Conservation (phyloP, 2,329 filamentous ascomycete species). For the Beauveria bassiana region DNA sequence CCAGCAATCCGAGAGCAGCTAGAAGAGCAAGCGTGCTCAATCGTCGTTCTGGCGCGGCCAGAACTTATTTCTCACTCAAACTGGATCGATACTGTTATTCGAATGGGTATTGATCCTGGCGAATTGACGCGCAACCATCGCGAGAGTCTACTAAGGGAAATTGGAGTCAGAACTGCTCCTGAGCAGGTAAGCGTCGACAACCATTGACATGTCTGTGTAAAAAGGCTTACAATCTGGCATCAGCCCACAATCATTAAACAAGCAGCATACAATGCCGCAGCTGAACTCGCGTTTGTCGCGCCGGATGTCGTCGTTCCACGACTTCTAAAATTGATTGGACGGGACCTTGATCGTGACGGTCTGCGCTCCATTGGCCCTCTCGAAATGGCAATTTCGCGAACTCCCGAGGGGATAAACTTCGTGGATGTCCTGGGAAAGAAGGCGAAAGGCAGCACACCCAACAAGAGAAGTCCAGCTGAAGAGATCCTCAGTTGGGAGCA, state of each 20-base stretch:
- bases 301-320: slow-evolving; percentile 72
- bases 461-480: slow-evolving; percentile 92
- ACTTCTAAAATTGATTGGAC: slow-evolving; percentile 64
- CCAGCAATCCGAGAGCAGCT: slow-evolving; percentile 42
- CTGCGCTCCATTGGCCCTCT: slow-evolving; percentile 70
- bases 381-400: slow-evolving; percentile 88
- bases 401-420: slow-evolving; percentile 79
- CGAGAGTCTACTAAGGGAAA: slow-evolving; percentile 58
- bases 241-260: slow-evolving; percentile 39
- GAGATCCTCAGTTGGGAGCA: slow-evolving; percentile 97
- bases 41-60: slow-evolving; percentile 70
- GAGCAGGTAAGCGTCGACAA: slow-evolving; percentile 37
- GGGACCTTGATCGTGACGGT: slow-evolving; percentile 64
- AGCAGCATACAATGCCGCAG: slow-evolving; percentile 77
- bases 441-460: slow-evolving; percentile 56
- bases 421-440: slow-evolving; percentile 88
- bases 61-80: slow-evolving; percentile 69
- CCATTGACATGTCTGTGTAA: neutral
- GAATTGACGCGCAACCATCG: slow-evolving; percentile 59
- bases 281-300: slow-evolving; percentile 88
- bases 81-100: slow-evolving; percentile 86
- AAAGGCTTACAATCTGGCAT: slow-evolving; percentile 12
- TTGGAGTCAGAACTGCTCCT: slow-evolving; percentile 43
- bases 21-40: slow-evolving; percentile 63
- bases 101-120: slow-evolving; percentile 75